Evolutionary conservation across 768 basidiomycete genomes (phyloP).

Genomic region (Psilocybe sp.): DNA sequence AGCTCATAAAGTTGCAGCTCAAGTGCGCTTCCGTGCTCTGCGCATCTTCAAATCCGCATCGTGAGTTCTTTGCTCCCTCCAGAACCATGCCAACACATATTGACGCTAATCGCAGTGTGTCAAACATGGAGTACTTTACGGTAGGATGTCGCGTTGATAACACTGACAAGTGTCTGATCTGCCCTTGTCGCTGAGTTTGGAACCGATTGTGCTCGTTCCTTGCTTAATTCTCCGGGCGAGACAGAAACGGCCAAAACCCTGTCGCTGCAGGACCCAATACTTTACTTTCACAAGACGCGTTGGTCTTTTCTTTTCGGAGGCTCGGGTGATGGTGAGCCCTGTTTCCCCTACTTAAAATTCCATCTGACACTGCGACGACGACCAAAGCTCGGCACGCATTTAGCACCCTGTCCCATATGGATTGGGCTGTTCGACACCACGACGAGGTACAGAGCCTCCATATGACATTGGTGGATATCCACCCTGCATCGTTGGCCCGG

Average conservation of each 20-base stretch:
- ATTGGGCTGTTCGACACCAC: slow-evolving; percentile 5
- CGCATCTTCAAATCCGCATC: slow-evolving; percentile 13
- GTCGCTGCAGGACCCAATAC: background rate
- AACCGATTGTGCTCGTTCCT: slow-evolving; percentile 14
- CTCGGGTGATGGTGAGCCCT: slow-evolving; percentile 19
- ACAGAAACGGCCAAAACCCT: background rate
- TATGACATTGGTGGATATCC: slow-evolving; percentile 20
- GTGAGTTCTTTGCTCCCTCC: slow-evolving; percentile 5
- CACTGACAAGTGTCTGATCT: background rate
- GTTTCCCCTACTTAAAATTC: background rate
- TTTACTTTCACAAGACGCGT: background rate
- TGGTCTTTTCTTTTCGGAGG: slow-evolving; percentile 21
- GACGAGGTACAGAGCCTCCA: slow-evolving; percentile 3
- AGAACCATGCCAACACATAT: background rate
- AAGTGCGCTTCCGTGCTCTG: slow-evolving; percentile 10
- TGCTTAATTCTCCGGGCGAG: slow-evolving; percentile 12
- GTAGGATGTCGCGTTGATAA: slow-evolving; percentile 3
- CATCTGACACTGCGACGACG: background rate
- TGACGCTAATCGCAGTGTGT: slow-evolving; percentile 4
- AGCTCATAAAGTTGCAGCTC: slow-evolving; percentile 1
- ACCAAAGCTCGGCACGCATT: slow-evolving; percentile 19
- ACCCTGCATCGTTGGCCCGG: slow-evolving; percentile 19
- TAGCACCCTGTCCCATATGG: slow-evolving; percentile 16
- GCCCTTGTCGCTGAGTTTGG: slow-evolving; percentile 13
- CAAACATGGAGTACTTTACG: slow-evolving; percentile 17